phyloP scores from a whole-genome alignment of 805 yeast genomes.

The Sugiyamaella floridensis region DNA sequence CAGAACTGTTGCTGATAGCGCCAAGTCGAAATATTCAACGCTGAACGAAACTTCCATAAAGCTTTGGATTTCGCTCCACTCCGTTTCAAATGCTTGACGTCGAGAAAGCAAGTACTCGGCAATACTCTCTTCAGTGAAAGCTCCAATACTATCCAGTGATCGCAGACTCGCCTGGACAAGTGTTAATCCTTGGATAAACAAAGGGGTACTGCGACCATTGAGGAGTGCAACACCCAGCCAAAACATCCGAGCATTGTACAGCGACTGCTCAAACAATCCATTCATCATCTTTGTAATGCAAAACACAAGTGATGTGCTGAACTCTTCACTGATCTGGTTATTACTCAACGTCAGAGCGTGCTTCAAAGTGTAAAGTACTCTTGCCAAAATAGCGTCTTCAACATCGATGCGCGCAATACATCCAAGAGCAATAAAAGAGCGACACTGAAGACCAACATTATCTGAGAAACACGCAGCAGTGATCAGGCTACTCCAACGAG shows the following conservation, averaged over 20 bases:
- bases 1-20: slow-evolving; percentile 19
- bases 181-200: slow-evolving; percentile 19
- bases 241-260: slow-evolving; percentile 41
- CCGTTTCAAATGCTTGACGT: slow-evolving; percentile 11
- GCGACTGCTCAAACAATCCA: slow-evolving; percentile 42
- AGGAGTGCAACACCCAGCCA: slow-evolving; percentile 36
- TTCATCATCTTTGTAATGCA: slow-evolving; percentile 43
- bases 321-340: slow-evolving; percentile 29
- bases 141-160: slow-evolving; percentile 20
- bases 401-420: slow-evolving; percentile 58
- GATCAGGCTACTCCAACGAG: slow-evolving; percentile 21
- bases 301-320: slow-evolving; percentile 36
- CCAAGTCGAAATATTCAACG: slow-evolving; percentile 20
- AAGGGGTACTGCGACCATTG: slow-evolving; percentile 9
- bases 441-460: slow-evolving; percentile 37
- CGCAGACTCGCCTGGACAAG: slow-evolving; percentile 17
- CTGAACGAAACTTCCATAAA: slow-evolving; percentile 14
- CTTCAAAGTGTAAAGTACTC: slow-evolving; percentile 25
- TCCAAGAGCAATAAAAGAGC: slow-evolving; percentile 57
- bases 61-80: slow-evolving; percentile 14
- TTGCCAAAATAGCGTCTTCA: slow-evolving; percentile 45
- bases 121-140: slow-evolving; percentile 14
- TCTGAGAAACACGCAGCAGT: slow-evolving; percentile 34
- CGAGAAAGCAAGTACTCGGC: slow-evolving; percentile 12
- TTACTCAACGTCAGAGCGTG: slow-evolving; percentile 10